Base-by-base conservation (phyloP, 2,329 filamentous ascomycete species). In the Colletotrichum acutatum region DNA sequence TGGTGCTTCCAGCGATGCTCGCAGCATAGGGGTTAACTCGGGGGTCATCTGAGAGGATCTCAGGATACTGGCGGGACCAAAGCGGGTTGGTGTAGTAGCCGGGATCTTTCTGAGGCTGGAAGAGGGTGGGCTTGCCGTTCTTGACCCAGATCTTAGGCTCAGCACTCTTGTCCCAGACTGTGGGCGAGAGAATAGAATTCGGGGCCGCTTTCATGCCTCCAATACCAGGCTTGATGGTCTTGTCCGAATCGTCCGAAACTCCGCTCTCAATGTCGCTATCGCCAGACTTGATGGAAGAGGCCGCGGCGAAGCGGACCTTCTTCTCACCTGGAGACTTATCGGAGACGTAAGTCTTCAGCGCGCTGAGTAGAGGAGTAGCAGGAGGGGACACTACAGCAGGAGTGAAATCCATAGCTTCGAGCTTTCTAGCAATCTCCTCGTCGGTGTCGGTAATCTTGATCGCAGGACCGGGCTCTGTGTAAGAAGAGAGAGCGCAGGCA, bases 11-110 rank as follows among this genome's bases (percentile, higher is more conserved):
- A 8, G 60, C 46, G 28, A 52, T 32, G 12, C 28, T 28, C 19
- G 34, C 9, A 14, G 28, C 26, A 9, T 69, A 58, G 14, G 58
- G 42, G 32, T 34, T 54, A 5, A 64, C 26, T n/a, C 37, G 26
- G 16, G 34, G 54, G 11, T 73, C 28, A 34, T 71, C 16, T 12
- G 71, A 73, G 34, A 73, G 61, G 7, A 73, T 66, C 37, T 73
- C 66, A 22, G 71, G 71, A 9, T 73, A 73, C 28, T 73, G 71
- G 12, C 66, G 71, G 26, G 66, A 73, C 71, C 71, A 73, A 28
- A 73, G 67, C 24, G 71, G 71, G 54, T 57, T 52, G 28, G 67
- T 73, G 54, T 65, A 71, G 34, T 73, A 66, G 6, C 52, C 28
- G 7, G 61, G 71, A 16, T 66, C 66, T 3, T 57, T 60, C 19